Evolutionary conservation across 2,329 filamentous ascomycete species (phyloP).

Genomic region (Penicillium sumatraense): DNA sequence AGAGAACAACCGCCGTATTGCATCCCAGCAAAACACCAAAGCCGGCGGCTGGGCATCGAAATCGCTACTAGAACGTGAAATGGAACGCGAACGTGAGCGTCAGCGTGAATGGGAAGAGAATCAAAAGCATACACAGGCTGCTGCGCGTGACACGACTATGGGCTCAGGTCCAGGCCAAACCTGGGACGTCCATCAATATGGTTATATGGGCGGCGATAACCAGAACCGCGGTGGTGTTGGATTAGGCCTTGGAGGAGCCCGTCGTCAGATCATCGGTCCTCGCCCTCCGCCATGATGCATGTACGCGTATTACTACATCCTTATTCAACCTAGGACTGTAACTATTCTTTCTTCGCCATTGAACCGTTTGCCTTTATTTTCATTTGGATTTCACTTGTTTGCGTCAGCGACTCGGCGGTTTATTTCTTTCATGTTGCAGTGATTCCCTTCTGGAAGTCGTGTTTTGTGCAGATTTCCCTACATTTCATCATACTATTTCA

Average conservation of each 20-base stretch:
- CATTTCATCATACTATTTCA: not conserved
- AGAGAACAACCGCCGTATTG: conserved; percentile 59
- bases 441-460: conserved; percentile 12
- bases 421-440: conserved; percentile 10
- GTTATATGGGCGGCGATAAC: conserved; percentile 65
- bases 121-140: conserved; percentile 57
- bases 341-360: not conserved
- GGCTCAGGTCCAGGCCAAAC: conserved; percentile 54
- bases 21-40: conserved; percentile 61
- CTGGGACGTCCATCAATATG: conserved; percentile 70
- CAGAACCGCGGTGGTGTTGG: conserved; percentile 60
- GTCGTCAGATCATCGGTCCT: conserved; percentile 67
- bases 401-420: conserved; percentile 19
- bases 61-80: conserved; percentile 67
- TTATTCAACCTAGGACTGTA: conserved; percentile 12
- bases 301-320: not conserved
- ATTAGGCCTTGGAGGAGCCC: conserved; percentile 58
- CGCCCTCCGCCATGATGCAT: conserved; percentile 53
- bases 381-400: conserved; percentile 2
- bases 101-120: conserved; percentile 68
- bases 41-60: conserved; percentile 66
- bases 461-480: not conserved
- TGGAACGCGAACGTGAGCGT: conserved; percentile 68
- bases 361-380: too few relatives aligned
- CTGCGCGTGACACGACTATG: conserved; percentile 48